Evolutionary conservation across 1,139 yeast species (phyloP).

Genomic region (Spathaspora jeffriesii): DNA sequence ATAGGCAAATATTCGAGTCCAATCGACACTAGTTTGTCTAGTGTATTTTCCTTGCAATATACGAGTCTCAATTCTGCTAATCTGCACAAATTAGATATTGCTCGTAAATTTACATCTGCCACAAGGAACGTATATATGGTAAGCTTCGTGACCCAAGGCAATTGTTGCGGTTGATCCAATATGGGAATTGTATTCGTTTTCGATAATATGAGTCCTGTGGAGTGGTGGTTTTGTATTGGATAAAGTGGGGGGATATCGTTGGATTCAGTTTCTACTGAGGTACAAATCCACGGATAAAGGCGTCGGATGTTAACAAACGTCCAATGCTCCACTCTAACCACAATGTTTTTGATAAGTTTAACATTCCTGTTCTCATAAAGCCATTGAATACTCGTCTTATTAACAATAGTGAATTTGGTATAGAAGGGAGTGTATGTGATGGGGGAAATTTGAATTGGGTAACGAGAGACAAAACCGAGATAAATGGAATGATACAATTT

Average conservation of each 20-base stretch:
- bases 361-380: not conserved
- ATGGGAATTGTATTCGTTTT: not conserved
- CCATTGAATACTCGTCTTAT: not conserved
- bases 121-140: not conserved
- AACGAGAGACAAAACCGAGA: not conserved
- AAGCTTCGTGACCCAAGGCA: not conserved
- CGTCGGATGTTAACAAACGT: not conserved
- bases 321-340: not conserved
- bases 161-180: not conserved
- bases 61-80: not conserved
- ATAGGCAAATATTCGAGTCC: not conserved
- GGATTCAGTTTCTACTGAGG: not conserved
- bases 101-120: not conserved
- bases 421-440: not conserved
- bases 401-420: not conserved
- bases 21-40: not conserved
- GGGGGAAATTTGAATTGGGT: not conserved
- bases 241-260: not conserved
- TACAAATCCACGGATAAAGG: not conserved
- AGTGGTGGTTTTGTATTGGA: not conserved
- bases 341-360: not conserved
- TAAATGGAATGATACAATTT: not conserved
- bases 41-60: not conserved
- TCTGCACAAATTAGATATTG: not conserved
- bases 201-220: not conserved